These are phyloP conservation scores for Apophysomyces variabilis DNA, from an alignment of 371 early-diverging fungal species.

Conservation along the genomic window DNA sequence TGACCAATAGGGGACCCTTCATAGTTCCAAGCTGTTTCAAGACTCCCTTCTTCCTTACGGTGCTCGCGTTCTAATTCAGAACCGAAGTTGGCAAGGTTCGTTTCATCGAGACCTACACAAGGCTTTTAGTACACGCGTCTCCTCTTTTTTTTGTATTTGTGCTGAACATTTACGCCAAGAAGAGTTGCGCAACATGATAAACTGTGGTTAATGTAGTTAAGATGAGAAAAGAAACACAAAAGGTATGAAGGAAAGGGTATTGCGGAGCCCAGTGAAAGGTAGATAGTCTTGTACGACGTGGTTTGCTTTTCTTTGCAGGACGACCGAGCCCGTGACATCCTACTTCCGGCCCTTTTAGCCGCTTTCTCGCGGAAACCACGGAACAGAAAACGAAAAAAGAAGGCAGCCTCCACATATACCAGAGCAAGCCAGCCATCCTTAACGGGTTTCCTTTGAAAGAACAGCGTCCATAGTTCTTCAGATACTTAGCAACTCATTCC, in stretches of 20 bases:
- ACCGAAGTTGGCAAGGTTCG: constrained; percentile 77
- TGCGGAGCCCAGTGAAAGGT: neutral
- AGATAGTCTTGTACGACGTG: neutral
- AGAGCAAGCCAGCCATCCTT: no score
- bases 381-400: no score
- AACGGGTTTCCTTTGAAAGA: no score
- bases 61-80: constrained; percentile 73
- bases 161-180: constrained; percentile 29
- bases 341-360: neutral
- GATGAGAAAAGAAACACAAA: neutral
- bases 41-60: constrained; percentile 70
- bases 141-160: no score
- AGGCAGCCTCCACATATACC: no score
- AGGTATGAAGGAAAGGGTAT: constrained; percentile 3
- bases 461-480: no score
- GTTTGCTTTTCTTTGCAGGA: constrained; percentile 4
- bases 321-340: neutral
- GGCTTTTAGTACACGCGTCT: neutral
- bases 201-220: neutral
- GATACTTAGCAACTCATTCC: no score
- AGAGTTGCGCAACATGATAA: constrained; percentile 34
- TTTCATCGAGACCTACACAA: constrained; percentile 64
- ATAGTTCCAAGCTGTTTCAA: constrained; percentile 75
- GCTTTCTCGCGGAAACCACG: neutral
- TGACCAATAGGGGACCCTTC: constrained; percentile 55